Evolutionary conservation across 495 filamentous ascomycete species (phyloP), one percentile per base, ranked within the genome.

Genomic region (Penicillium maclennaniae): DNA sequence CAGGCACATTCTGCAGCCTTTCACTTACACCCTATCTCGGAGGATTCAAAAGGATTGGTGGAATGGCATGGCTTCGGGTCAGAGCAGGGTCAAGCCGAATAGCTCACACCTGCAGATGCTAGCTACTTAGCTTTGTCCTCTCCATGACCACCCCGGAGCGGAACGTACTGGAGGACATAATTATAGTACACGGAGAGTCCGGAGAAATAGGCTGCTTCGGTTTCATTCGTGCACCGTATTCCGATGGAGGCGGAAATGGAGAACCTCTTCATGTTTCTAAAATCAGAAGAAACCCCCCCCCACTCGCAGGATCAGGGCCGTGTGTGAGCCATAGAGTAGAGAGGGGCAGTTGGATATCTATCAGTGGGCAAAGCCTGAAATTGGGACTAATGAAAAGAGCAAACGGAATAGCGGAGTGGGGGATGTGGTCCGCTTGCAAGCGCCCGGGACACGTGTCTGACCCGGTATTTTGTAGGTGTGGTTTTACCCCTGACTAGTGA

Each of bases 391-490:
- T 38, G 21, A 43, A 28, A 45, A n/a, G 27, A 42, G 47, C 45
- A n/a, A 34, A 19, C 27, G 40, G 39, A 38, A 50, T 43, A 39
- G 23, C 28, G 17, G 31, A 51, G 39, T 50, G 49, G 41, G 42
- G 16, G 20, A 53, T 56, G 54, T n/a, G 58, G 45, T 26, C 48
- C 53, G 27, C 15, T 2, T 42, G 47, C 43, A 55, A 59, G 52
- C 52, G 57, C 56, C 52, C 27, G 43, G 52, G 38, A 55, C 56
- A 55, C 56, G 51, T 52, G 45, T 55, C 48, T 59, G 56, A 59
- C 56, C 52, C 55, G 51, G 39, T 44, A 48, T 34, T 39, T 34
- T 37, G 41, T 50, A 16, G 25, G 28, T 31, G 28, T 31, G 26
- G n/a, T 9, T 23, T 23, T 23, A 27, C 42, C 23, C 20, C 20